Evolutionary conservation across 202 grass and related monocot species (phyloP), one percentile per base, ranked within the genome.

Genomic region (Elaeis oleifera): DNA sequence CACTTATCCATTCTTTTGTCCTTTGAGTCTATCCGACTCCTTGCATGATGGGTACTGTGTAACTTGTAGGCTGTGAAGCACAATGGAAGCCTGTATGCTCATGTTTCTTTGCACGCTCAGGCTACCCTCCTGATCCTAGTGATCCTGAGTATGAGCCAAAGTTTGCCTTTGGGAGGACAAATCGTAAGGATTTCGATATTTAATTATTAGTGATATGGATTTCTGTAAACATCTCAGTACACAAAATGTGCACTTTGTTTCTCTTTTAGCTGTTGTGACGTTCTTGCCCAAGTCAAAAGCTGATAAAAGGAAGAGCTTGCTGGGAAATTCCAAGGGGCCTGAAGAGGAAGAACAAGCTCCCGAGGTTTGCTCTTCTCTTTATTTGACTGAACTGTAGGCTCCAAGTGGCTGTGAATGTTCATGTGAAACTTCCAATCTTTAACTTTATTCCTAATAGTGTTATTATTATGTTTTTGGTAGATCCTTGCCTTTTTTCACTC

Each of bases 41-140:
- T 14, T 44, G 36, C 16, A 23, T 59, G 9, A 19, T 31, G 64
- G 22, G 17, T 32, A 48, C 11, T 11, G 13, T 31, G 17, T 28
- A 50, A 80, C 18, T 59, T 70, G 22, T 80, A 99, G 95, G 78
- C 77, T 78, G 70, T 99, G 64, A 99, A 90, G 63, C 72, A 95
- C 73, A 99, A 99, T 85, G 95, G 89, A 6, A 95, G 72, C 65
- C 44, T 99, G 25, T 95, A 95, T 85, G 95, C 95, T 67, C 95
- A 99, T 85, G 95, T 95, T 87, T 95, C 81, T 99, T 94, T 74
- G 80, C 95, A 4, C 89, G 80, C 29, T 87, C 83, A 44, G 95
- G 95, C 74, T 99, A 99, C 64, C 89, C 95, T 71, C 79, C 90
- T 71, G 95, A 99, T 19, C 95, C 95, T 75, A 84, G 71, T 59